Conservation (phyloP, 345 rosid species). For the Aethionema arabicum region DNA sequence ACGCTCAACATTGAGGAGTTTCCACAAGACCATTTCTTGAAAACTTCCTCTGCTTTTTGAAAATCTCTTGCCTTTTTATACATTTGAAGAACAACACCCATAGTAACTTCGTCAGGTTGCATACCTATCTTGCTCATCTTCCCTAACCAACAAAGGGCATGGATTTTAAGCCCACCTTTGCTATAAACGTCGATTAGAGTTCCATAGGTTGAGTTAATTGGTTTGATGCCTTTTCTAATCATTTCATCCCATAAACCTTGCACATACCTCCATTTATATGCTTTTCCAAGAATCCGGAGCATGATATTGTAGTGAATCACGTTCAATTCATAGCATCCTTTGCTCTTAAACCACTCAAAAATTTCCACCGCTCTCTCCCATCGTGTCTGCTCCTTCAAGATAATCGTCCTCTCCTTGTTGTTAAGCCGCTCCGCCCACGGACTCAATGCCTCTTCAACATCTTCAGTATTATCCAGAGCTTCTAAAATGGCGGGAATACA, state of each 20-base stretch:
- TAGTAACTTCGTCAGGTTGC: conserved; percentile 83
- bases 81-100: conserved; percentile 79
- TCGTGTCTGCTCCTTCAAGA: conserved; percentile 73
- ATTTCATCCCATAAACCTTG: conserved; percentile 72
- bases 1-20: conserved; percentile 34
- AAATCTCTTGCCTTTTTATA: conserved; percentile 80
- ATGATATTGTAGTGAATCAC: conserved; percentile 87
- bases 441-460: conserved; percentile 65
- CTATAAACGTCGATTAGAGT: conserved; percentile 84
- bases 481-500: conserved; percentile 64
- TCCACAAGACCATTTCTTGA: conserved; percentile 65
- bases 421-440: conserved; percentile 80
- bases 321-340: conserved; percentile 66
- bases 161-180: conserved; percentile 67
- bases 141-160: conserved; percentile 70
- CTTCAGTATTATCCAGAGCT: conserved; percentile 56
- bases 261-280: conserved; percentile 57
- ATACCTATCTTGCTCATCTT: conserved; percentile 71
- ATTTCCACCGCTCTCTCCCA: conserved; percentile 92
- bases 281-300: conserved; percentile 72
- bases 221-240: conserved; percentile 46
- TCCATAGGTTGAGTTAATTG: conserved; percentile 80
- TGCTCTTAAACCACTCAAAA: conserved; percentile 80
- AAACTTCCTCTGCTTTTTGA: conserved; percentile 72
- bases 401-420: conserved; percentile 78